A percentile compares a stretch with the other conserved stretches of the same genome.
These are phyloP conservation scores for Penicillium sp. DNA, from an alignment of 2,329 filamentous ascomycete genomes.

Conservation along the genomic window DNA sequence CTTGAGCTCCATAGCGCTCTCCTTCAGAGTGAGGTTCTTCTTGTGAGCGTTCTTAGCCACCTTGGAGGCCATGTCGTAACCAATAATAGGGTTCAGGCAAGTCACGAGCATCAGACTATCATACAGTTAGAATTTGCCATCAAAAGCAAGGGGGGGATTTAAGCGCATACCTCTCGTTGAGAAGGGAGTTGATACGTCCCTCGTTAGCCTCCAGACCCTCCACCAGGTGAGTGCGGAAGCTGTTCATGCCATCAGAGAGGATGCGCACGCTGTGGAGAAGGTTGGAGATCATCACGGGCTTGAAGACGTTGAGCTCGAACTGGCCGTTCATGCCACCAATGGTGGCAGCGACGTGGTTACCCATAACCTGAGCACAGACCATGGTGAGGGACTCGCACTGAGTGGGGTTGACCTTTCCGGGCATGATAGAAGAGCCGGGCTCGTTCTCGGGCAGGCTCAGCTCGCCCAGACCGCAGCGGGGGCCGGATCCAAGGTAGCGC, in stretches of 20 bases:
- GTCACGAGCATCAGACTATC: conserved; percentile 92
- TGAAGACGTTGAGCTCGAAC: conserved; percentile 99
- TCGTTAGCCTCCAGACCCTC: conserved; percentile 87
- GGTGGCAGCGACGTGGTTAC: conserved; percentile 89
- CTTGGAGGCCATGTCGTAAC: conserved; percentile 95
- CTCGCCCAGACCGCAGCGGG: conserved; percentile 92
- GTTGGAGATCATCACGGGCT: conserved; percentile 93
- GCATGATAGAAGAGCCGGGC: conserved; percentile 97
- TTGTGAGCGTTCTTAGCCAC: conserved; percentile 99
- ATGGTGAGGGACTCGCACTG: conserved; percentile 98
- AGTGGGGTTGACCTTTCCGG: conserved; percentile 98
- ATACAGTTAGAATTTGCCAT: conserved; percentile 22
- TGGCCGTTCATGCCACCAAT: conserved; percentile 96
- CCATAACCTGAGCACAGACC: conserved; percentile 96
- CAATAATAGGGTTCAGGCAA: conserved; percentile 95
- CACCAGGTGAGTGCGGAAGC: conserved; percentile 92
- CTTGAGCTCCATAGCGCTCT: conserved; percentile 89
- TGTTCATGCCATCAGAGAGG: conserved; percentile 86
- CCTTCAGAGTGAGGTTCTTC: conserved; percentile 90
- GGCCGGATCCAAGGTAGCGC: conserved; percentile 92
- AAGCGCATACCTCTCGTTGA: conserved; percentile 81
- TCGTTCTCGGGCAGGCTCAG: conserved; percentile 95
- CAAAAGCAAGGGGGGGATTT: conserved; percentile 1
- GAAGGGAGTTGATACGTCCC: conserved; percentile 80
- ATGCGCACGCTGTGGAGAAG: conserved; percentile 88